phyloP scores from a whole-genome alignment of 169 alveolate genomes.

The Cryptosporidium sp. region DNA sequence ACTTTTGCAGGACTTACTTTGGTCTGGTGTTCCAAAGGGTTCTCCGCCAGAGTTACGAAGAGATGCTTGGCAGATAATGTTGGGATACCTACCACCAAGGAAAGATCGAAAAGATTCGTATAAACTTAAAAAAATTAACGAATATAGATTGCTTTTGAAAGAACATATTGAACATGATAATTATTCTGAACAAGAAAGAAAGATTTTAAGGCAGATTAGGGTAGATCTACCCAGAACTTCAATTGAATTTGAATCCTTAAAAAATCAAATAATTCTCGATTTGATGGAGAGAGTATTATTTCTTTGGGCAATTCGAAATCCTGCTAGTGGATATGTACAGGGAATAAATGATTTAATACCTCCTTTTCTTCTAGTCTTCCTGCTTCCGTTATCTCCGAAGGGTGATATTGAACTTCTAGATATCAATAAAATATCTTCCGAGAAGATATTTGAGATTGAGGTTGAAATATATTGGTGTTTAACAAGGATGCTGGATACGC shows the following conservation, averaged over 20 bases:
- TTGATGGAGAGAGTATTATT: conserved; percentile 91
- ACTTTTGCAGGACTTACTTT: conserved; percentile 67
- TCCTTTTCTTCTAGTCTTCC: conserved; percentile 85
- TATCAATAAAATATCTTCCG: conserved; percentile 75
- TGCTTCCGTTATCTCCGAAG: conserved; percentile 76
- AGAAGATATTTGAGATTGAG: conserved; percentile 87
- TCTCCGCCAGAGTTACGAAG: conserved; percentile 84
- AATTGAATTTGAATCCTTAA: conserved; percentile 84
- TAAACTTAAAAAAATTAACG: conserved; percentile 83
- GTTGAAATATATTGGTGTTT: conserved; percentile 92
- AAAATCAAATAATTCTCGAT: conserved; percentile 83
- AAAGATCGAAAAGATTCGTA: conserved; percentile 79
- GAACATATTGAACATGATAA: conserved; percentile 79
- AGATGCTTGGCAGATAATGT: conserved; percentile 86
- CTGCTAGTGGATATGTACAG: conserved; percentile 95
- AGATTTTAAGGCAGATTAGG: conserved; percentile 83
- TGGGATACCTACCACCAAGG: conserved; percentile 88
- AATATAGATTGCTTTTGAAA: conserved; percentile 78
- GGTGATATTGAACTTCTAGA: conserved; percentile 67
- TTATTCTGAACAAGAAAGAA: conserved; percentile 76
- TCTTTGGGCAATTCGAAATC: conserved; percentile 92
- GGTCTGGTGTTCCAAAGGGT: conserved; percentile 88
- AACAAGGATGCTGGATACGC: conserved; percentile 88
- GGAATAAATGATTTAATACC: conserved; percentile 92
- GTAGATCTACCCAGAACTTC: conserved; percentile 92